Evolutionary conservation across 1,284 basidiomycete species (phyloP).

Genomic region (Apiotrichum laibachii): DNA sequence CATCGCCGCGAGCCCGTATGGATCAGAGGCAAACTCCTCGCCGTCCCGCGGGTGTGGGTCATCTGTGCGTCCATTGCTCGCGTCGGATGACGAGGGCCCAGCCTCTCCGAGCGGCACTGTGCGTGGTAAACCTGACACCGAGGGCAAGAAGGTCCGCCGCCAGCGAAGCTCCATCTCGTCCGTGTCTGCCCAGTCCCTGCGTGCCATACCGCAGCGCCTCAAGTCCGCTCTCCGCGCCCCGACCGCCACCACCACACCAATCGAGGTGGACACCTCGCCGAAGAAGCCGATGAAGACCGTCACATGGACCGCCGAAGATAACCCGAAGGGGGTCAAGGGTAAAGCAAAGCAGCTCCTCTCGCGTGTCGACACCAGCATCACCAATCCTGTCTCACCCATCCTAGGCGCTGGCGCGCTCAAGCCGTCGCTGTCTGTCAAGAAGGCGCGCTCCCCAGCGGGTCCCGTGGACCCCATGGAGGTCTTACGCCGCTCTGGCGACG

Average conservation of each 20-base stretch:
- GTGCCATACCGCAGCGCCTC: conserved; percentile 3
- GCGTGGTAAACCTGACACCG: background rate
- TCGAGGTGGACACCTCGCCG: background rate
- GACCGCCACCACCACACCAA: too few species aligned
- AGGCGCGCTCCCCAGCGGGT: background rate
- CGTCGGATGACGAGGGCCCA: background rate
- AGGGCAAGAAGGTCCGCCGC: background rate
- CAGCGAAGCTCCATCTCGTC: background rate
- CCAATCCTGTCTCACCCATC: too few species aligned
- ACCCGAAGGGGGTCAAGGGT: too few species aligned
- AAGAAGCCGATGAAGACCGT: background rate
- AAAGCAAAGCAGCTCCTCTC: too few species aligned
- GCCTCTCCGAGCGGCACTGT: background rate
- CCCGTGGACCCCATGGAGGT: conserved; percentile 43
- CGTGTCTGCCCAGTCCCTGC: background rate
- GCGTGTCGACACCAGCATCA: too few species aligned
- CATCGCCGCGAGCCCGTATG: background rate
- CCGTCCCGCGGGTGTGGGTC: background rate
- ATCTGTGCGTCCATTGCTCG: background rate
- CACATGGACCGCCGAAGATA: background rate
- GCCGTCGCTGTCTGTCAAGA: background rate
- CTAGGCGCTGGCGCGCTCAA: background rate
- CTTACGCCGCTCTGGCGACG: conserved; percentile 36
- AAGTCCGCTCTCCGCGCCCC: conserved; percentile 11
- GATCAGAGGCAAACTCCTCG: background rate